Evolutionary conservation across 2,329 filamentous ascomycete genomes (phyloP).

Genomic region (Calonectria leucothoes): DNA sequence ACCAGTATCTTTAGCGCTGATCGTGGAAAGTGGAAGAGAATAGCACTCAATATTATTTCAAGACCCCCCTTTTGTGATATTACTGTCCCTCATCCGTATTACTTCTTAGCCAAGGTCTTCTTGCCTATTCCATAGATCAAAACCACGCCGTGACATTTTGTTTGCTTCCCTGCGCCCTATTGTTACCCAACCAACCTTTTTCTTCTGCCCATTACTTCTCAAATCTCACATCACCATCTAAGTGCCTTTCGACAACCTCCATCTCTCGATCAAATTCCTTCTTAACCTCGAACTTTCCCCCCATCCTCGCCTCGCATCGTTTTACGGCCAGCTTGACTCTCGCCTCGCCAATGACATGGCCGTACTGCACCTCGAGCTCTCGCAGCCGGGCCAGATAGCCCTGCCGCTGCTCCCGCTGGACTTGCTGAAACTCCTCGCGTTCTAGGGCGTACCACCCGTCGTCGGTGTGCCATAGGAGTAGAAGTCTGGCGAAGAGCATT

Average conservation of each 20-base stretch:
- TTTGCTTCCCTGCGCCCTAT: background rate
- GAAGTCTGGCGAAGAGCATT: background rate
- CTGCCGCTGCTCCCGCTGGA: conserved; percentile 6
- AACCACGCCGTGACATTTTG: background rate
- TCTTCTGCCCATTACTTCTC: background rate
- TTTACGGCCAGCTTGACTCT: background rate
- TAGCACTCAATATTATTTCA: background rate
- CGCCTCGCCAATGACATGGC: background rate
- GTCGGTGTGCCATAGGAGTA: background rate
- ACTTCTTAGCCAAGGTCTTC: background rate
- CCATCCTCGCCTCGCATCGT: background rate
- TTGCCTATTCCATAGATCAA: background rate
- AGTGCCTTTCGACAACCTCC: conserved; percentile 4
- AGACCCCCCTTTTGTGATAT: background rate
- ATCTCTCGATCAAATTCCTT: conserved; percentile 15
- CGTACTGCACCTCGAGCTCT: background rate
- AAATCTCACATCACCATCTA: conserved; percentile 2
- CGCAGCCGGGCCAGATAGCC: background rate
- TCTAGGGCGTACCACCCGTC: conserved; percentile 12
- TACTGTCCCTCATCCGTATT: background rate
- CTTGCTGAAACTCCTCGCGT: conserved; percentile 16
- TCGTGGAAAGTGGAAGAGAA: background rate
- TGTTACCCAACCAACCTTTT: too few relatives aligned
- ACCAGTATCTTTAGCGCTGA: too few relatives aligned
- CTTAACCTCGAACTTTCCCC: background rate